These are phyloP conservation scores for Tetrahymena thermophila DNA, from an alignment of 73 alveolate genomes.

Conservation along the genomic window DNA sequence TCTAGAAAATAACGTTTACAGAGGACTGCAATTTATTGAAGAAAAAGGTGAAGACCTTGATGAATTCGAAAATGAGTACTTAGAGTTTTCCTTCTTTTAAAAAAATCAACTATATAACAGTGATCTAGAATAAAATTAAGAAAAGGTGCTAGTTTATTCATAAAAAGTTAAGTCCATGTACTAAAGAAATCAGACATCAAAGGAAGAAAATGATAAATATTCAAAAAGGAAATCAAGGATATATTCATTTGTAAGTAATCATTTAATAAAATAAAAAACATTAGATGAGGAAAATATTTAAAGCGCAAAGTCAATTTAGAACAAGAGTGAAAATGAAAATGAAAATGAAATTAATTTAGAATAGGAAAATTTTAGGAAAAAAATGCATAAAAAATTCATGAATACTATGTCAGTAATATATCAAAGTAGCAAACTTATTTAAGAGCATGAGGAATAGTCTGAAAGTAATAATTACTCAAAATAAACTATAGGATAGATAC, in stretches of 20 bases:
- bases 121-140: not conserved
- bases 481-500: not conserved
- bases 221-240: not conserved
- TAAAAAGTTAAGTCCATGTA: too few species aligned
- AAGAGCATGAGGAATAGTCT: not conserved
- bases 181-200: too few species aligned
- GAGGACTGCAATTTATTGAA: not conserved
- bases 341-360: not conserved
- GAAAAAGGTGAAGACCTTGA: not conserved
- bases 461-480: not conserved
- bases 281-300: not conserved
- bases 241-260: not conserved
- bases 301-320: not conserved
- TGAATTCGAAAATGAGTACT: not conserved
- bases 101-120: not conserved
- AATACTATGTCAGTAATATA: not conserved
- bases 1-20: not conserved
- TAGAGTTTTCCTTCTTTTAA: not conserved
- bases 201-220: not conserved
- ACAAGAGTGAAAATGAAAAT: too few species aligned
- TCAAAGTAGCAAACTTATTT: not conserved
- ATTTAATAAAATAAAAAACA: not conserved
- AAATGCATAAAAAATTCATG: not conserved
- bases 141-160: not conserved
- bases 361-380: not conserved